Conservation (phyloP, 192 early-diverging fungal genomes). For the Spinellus fusiger region DNA sequence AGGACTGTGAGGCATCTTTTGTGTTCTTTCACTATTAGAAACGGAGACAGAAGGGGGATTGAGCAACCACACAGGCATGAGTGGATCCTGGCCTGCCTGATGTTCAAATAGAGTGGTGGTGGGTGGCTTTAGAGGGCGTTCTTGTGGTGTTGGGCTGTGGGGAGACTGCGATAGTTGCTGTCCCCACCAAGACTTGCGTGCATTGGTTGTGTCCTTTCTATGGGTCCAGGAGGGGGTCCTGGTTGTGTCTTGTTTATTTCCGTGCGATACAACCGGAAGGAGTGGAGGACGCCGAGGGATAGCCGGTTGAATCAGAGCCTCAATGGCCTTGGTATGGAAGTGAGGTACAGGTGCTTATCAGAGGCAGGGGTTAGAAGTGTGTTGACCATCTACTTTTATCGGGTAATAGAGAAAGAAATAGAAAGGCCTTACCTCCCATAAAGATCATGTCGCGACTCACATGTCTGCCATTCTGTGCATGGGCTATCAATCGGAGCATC, state of each 20-base stretch:
- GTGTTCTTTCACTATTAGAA: too few species aligned
- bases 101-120: too few species aligned
- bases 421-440: conserved; percentile 31
- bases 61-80: too few species aligned
- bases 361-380: neutral
- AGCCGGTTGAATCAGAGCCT: conserved; percentile 8
- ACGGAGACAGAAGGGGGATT: too few species aligned
- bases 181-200: neutral
- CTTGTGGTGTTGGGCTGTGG: too few species aligned
- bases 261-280: neutral
- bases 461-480: conserved; percentile 34
- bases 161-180: too few species aligned
- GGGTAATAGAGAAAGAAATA: neutral
- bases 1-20: too few species aligned
- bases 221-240: neutral
- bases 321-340: conserved; percentile 13
- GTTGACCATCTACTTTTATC: too few species aligned
- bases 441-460: conserved; percentile 24
- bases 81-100: too few species aligned
- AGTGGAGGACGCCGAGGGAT: neutral
- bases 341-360: conserved; percentile 12
- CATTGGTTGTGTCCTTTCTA: neutral
- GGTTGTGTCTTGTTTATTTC: neutral
- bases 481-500: conserved; percentile 29
- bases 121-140: too few species aligned